phyloP scores from a whole-genome alignment of 2,329 filamentous ascomycete genomes.

The Sporothrix curviconia region DNA sequence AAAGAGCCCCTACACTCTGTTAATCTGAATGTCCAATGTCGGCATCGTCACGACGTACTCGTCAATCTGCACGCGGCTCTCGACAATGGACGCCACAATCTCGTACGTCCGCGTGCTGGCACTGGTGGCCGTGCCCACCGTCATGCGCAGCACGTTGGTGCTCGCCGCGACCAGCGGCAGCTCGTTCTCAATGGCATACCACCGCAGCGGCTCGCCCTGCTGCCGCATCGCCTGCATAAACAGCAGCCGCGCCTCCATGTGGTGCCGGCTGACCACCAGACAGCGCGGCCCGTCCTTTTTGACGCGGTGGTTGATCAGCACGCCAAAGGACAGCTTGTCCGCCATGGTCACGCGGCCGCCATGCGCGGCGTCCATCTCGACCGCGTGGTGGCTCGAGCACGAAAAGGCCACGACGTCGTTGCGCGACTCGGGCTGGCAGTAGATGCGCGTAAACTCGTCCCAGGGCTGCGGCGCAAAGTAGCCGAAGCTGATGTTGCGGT shows the following conservation, averaged over 20 bases:
- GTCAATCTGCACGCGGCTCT: slow-evolving; percentile 9
- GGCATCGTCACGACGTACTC: slow-evolving; percentile 4
- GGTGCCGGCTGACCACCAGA: slow-evolving; percentile 9
- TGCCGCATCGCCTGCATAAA: slow-evolving; percentile 9
- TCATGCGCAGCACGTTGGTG: slow-evolving; percentile 6
- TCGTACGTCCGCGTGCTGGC: slow-evolving; percentile 13
- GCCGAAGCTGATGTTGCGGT: slow-evolving; percentile 5
- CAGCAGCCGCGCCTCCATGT: slow-evolving; percentile 5
- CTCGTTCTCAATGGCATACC: slow-evolving; percentile 11
- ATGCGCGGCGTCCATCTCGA: background rate
- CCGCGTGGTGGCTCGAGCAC: slow-evolving; percentile 10
- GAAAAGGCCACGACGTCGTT: slow-evolving; percentile 6
- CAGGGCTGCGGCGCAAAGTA: background rate
- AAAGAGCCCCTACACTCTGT: background rate
- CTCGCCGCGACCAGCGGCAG: slow-evolving; percentile 5
- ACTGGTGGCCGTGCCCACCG: too few relatives aligned
- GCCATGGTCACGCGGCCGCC: too few relatives aligned
- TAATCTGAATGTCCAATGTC: slow-evolving; percentile 12
- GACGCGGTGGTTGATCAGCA: slow-evolving; percentile 13
- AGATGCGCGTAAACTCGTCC: slow-evolving; percentile 15
- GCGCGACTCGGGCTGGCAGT: slow-evolving; percentile 12
- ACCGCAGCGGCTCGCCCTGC: slow-evolving; percentile 8
- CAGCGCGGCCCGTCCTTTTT: slow-evolving; percentile 1
- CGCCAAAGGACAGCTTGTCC: slow-evolving; percentile 11
- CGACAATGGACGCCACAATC: slow-evolving; percentile 2